Evolutionary conservation across 345 rosid genomes (phyloP).

Genomic region (Boechera divaricarpa): DNA sequence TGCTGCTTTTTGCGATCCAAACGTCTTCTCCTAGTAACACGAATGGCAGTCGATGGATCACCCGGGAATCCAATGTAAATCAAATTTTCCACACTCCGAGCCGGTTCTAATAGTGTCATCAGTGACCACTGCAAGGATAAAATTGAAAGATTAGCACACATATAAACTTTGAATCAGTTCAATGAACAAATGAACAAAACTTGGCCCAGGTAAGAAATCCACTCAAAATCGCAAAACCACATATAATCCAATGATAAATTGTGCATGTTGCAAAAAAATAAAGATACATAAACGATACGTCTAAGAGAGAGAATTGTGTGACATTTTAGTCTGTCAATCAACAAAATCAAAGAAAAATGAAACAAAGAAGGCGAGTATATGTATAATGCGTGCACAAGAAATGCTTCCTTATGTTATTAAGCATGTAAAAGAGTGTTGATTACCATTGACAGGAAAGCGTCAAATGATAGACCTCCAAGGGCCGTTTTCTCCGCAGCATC

Average conservation of each 20-base stretch:
- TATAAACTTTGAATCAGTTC: neutral
- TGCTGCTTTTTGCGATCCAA: conserved; percentile 90
- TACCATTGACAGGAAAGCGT: conserved; percentile 92
- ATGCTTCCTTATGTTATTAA: conserved; percentile 5
- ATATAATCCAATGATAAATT: conserved; percentile 4
- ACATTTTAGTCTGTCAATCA: conserved; percentile 6
- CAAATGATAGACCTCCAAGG: conserved; percentile 77
- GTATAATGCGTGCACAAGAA: conserved; percentile 12
- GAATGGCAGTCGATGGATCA: conserved; percentile 69
- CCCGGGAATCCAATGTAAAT: conserved; percentile 74
- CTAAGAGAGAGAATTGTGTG: conserved; percentile 15
- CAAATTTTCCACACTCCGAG: conserved; percentile 73
- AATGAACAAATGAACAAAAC: neutral
- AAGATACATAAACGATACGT: neutral
- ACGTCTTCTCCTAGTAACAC: conserved; percentile 76
- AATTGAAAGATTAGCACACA: conserved; percentile 10
- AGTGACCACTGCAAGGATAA: conserved; percentile 80
- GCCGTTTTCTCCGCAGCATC: conserved; percentile 92
- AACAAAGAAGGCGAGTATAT: conserved; percentile 7
- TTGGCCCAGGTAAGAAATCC: neutral
- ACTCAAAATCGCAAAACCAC: neutral
- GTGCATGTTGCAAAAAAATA: neutral
- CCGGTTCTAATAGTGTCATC: conserved; percentile 87
- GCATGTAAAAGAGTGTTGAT: conserved; percentile 29
- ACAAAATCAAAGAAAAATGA: conserved; percentile 24